Evolutionary conservation across 768 basidiomycete genomes (phyloP).

Genomic region (Cyathus striatus): DNA sequence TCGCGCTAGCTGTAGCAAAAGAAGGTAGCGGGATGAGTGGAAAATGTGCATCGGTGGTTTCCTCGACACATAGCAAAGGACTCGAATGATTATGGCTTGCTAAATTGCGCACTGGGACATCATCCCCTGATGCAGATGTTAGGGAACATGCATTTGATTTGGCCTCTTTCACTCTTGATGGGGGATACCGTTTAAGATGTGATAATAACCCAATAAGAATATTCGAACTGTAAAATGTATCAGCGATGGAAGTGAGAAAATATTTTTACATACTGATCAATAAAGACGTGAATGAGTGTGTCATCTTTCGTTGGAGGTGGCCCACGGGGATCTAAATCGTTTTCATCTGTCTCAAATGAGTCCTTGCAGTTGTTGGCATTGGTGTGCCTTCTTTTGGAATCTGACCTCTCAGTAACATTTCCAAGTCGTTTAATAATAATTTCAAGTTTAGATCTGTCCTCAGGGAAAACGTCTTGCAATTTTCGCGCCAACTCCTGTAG

Average conservation of each 20-base stretch:
- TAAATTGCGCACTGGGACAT: too few relatives aligned
- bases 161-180: conserved; percentile 20
- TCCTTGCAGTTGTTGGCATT: too few relatives aligned
- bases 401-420: conserved; percentile 7
- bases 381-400: too few relatives aligned
- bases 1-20: conserved; percentile 28
- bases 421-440: conserved; percentile 18
- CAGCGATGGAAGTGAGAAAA: conserved; percentile 3
- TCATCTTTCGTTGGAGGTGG: conserved; percentile 24
- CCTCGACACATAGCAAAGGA: too few relatives aligned
- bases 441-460: conserved; percentile 30
- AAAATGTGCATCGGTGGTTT: too few relatives aligned
- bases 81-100: too few relatives aligned
- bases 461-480: conserved; percentile 51
- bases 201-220: conserved; percentile 81
- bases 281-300: conserved; percentile 40
- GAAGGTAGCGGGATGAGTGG: conserved; percentile 33
- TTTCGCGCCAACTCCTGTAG: conserved; percentile 52
- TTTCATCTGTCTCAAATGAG: conserved; percentile 19
- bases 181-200: conserved; percentile 54
- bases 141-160: too few relatives aligned
- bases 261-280: conserved; percentile 49
- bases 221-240: conserved; percentile 60
- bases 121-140: too few relatives aligned
- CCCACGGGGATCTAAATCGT: conserved; percentile 29